Base-by-base conservation (phyloP, 768 basidiomycete genomes). In the Psilocybe sp. region DNA sequence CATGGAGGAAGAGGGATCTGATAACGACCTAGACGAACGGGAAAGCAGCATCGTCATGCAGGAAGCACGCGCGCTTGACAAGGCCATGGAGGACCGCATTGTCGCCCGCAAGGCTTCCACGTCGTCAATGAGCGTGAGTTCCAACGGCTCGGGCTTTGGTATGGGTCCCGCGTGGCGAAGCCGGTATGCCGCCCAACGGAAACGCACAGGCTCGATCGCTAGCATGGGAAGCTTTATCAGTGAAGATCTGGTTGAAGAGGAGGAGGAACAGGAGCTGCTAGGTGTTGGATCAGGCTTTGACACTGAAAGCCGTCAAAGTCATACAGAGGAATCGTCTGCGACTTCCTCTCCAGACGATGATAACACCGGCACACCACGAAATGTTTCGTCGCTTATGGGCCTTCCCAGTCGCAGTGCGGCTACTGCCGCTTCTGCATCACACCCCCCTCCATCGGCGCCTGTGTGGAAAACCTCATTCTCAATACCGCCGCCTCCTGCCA, bases 51-150 rank as follows among this genome's bases (percentile, higher is more conserved):
- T 80, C 38, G 70, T 88, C 43, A 79, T 85, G 74, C 84, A 80
- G 49, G 90, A 92, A 70, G 90, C 91, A n/a, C 79, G 73, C 43
- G 87, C 82, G 13, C 79, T 93, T 34, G 90, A 93, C 69, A 87
- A 84, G 62, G 90, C 88, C 36, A 92, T 92, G 90, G 88, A 92
- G 60, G 82, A 89, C 52, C 86, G 90, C 50, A 73, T 87, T 44
- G 70, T 90, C 43, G 84, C 87, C 39, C 85, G 89, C 60, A 89
- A 84, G 60, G 73, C 79, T 0, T 89, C 89, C 14, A 67, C 65
- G 10, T 88, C 87, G 16, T 89, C 87, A 28, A 3, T 28, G 23
- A 28, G 23, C 39, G 56, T 84, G 28, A 72, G 72, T 9, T 87
- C 81, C 4, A 63, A 66, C 32, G 69, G 67, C 49, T 78, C 81